These are phyloP conservation scores for Lentinula guzmanii DNA, from an alignment of 768 basidiomycete species.

Conservation along the genomic window DNA sequence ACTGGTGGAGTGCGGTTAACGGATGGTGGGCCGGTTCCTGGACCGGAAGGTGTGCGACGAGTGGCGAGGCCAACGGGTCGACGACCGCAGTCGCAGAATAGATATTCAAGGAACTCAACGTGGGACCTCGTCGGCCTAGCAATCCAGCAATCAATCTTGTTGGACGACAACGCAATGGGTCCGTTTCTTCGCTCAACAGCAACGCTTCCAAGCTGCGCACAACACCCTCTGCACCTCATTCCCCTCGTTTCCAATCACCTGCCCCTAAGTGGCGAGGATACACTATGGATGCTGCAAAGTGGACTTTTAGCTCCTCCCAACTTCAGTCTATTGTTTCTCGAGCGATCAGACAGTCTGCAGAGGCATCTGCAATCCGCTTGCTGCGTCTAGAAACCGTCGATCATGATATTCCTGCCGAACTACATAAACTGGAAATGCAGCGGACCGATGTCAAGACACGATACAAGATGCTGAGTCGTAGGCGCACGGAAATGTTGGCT, in stretches of 20 bases:
- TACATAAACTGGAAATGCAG: constrained; percentile 49
- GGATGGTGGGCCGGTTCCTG: too few relatives aligned
- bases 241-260: constrained; percentile 55
- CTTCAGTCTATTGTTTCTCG: constrained; percentile 69
- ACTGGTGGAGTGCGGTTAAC: too few relatives aligned
- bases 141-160: constrained; percentile 11
- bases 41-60: too few relatives aligned
- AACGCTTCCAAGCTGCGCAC: constrained; percentile 15
- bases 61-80: too few relatives aligned
- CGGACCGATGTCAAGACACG: constrained; percentile 55
- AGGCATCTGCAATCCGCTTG: constrained; percentile 66
- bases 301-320: constrained; percentile 74
- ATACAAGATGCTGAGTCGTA: constrained; percentile 54
- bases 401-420: constrained; percentile 59
- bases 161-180: constrained; percentile 37
- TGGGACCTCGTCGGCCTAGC: constrained; percentile 55
- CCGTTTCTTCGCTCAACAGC: constrained; percentile 39
- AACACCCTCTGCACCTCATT: constrained; percentile 17
- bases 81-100: too few relatives aligned
- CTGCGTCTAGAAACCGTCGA: constrained; percentile 59
- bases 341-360: constrained; percentile 68
- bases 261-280: constrained; percentile 62
- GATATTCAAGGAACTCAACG: too few relatives aligned
- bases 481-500: constrained; percentile 48
- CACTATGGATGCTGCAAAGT: constrained; percentile 78